Conservation (phyloP, 257 asterid species). For the Fraxinus americana region DNA sequence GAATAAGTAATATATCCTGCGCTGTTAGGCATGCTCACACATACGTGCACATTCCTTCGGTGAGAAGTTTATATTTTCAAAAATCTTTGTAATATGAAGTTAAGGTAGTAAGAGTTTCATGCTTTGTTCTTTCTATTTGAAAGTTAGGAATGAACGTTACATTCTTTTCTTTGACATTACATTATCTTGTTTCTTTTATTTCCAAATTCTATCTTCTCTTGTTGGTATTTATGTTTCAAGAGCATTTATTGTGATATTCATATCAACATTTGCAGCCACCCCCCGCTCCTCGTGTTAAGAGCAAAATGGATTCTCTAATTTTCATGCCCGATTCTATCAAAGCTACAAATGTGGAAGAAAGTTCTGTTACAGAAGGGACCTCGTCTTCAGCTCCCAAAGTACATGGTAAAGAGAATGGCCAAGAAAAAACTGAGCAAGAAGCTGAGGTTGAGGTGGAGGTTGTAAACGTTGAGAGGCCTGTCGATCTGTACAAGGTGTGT, state of each 20-base stretch:
- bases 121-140: conserved; percentile 13
- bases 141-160: not conserved
- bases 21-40: not conserved
- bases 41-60: not conserved
- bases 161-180: conserved; percentile 2
- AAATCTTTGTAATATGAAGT: not conserved
- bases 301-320: conserved; percentile 89
- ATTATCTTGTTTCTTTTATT: not conserved
- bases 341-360: conserved; percentile 46
- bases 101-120: not conserved
- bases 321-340: conserved; percentile 65
- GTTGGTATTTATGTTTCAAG: conserved; percentile 10
- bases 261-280: conserved; percentile 69
- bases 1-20: not conserved
- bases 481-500: conserved; percentile 87
- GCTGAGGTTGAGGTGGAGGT: conserved; percentile 54
- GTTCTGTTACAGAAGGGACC: conserved; percentile 21
- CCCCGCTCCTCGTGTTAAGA: conserved; percentile 75
- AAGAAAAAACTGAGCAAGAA: conserved; percentile 43
- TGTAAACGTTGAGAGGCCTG: conserved; percentile 86
- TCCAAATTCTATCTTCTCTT: conserved; percentile 2
- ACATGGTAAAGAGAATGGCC: conserved; percentile 31
- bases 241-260: conserved; percentile 3
- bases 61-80: not conserved
- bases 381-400: conserved; percentile 36